Evolutionary conservation across 208 protist genomes (phyloP), one percentile per base, ranked within the genome.

Genomic region (Leishmania amazonensis): DNA sequence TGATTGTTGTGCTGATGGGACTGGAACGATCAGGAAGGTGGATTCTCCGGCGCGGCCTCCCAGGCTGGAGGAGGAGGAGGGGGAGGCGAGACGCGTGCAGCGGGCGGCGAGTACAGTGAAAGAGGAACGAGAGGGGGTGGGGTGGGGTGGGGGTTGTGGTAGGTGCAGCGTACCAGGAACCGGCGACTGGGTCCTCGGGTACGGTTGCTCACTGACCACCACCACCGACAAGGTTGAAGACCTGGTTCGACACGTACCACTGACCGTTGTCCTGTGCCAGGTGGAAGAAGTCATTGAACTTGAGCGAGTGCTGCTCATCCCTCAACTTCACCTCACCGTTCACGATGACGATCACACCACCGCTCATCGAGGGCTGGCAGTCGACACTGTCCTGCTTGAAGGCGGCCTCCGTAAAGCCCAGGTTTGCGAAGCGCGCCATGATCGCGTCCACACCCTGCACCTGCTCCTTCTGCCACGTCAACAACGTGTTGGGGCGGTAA

Each of bases 211-310:
- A 95, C 68, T 92, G 91, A 40, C 90, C 94, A 57, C 92, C 94
- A 53, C 94, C 94, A 64, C 93, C 94, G 72, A 97, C 88, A 70
- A 97, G 94, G 81, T 94, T 93, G 79, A 98, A 98, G 68, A 98
- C 88, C 60, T 98, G 95, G 81, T 98, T 98, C 7, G 91, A 90
- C 65, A 98, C 89, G 80, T 91, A 96, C 91, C 90, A 98, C 90
- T 96, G 91, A 1, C 83, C 89, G 42, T 83, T 88, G 1, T 97
- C 94, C 53, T 89, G 84, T 0, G 91, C 92, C 11, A 98, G 81
- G 80, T 96, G 90, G 84, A 98, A 98, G 62, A 96, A 84, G 74
- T 98, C 95, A 81, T 95, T 97, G 81, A 96, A 98, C 88, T 96
- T 98, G 64, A 97, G 87, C 0, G 94, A 88, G 83, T 96, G 91